Evolutionary conservation across 164 flowering plant genomes (phyloP), one percentile per base, ranked within the genome.

Genomic region (Echeveria elegans): DNA sequence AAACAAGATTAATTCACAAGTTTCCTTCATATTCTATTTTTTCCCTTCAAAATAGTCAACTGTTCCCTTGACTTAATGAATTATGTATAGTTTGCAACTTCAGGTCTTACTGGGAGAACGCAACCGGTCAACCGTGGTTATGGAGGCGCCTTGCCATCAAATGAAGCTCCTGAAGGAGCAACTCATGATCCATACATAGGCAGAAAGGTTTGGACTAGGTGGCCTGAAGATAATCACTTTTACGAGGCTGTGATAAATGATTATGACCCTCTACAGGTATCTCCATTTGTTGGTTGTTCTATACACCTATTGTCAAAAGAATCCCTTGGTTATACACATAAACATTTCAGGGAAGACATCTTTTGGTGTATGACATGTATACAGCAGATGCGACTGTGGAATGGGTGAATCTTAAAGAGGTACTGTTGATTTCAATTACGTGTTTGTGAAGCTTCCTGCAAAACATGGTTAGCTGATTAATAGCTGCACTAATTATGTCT

Each of bases 201-300:
- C 58, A 80, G 85, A 74, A 90, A 86, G 81, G 91, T 95, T 68
- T 77, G 81, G 90, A 92, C 90, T n/a, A 85, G 89, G 72, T 95
- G 97, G 97, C 99, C 99, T 67, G 99, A 85, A 43, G 97, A 95
- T 76, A 87, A 88, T 75, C 83, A 81, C 74, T 92, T 95, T 74
- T 95, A 95, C 72, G 91, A 92, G 79, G 99, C 97, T 76, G 83
- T 87, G 66, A 84, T 95, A 73, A 83, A 89, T 65, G 86, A 86
- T 53, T 87, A 85, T 73, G 82, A 88, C 63, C 77, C 88, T 10
- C 73, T 52, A 64, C 85, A 88, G 85, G 97, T 91, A 63, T 63
- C 45, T 21, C 16, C 15, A 63, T 5, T 21, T 31, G 14, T 36
- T 14, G 45, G 23, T 53, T 7, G 41, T 43, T 21, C 18, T 65